These are phyloP conservation scores for Phytomonas sp. DNA, from an alignment of 208 protist genomes.

Conservation along the genomic window DNA sequence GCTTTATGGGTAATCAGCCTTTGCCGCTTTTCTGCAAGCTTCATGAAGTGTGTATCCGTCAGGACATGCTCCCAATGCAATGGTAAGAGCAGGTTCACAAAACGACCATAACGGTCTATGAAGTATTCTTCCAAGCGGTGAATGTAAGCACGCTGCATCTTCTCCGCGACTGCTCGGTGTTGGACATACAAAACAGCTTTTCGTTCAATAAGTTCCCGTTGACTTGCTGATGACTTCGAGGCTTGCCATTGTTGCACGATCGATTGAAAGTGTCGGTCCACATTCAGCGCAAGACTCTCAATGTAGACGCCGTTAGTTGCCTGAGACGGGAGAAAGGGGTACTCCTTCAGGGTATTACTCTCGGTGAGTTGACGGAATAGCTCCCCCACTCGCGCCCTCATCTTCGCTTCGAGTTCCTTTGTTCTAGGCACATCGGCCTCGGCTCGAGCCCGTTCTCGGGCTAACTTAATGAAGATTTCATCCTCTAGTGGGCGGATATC, in stretches of 20 bases:
- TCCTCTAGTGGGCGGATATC: slow-evolving; percentile 53
- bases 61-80: slow-evolving; percentile 47
- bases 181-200: slow-evolving; percentile 29
- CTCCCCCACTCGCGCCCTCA: slow-evolving; percentile 49
- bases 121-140: slow-evolving; percentile 27
- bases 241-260: slow-evolving; percentile 17
- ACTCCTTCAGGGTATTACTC: slow-evolving; percentile 31
- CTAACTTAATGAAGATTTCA: slow-evolving; percentile 40
- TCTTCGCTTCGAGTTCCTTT: slow-evolving; percentile 27
- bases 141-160: slow-evolving; percentile 25
- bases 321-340: slow-evolving; percentile 45
- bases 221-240: not conserved
- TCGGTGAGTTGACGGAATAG: slow-evolving; percentile 41
- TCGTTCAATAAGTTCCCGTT: slow-evolving; percentile 21
- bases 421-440: slow-evolving; percentile 13
- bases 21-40: slow-evolving; percentile 18
- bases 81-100: slow-evolving; percentile 47
- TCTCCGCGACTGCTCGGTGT: slow-evolving; percentile 23
- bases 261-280: slow-evolving; percentile 38
- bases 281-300: slow-evolving; percentile 33
- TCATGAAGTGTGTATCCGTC: slow-evolving; percentile 35
- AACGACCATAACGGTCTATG: slow-evolving; percentile 15
- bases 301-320: slow-evolving; percentile 33
- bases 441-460: slow-evolving; percentile 28
- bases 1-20: slow-evolving; percentile 16